Base-by-base conservation (phyloP, 495 filamentous ascomycete genomes). In the Hypoxylon cercidicola region DNA sequence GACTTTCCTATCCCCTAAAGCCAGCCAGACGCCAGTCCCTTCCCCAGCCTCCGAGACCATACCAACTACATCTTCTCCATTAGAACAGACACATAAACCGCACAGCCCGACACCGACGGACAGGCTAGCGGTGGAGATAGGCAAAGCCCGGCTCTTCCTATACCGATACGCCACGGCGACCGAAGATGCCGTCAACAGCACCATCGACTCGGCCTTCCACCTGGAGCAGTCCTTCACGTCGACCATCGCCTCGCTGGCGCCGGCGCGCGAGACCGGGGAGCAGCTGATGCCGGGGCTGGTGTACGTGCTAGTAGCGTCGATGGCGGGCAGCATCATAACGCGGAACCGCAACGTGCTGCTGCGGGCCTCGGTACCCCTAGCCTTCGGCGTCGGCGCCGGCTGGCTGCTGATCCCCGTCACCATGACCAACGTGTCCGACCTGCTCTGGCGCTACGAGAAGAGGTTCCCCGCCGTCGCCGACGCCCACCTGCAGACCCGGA, bases 391-490 rank as follows among this genome's bases (percentile, higher is more conserved):
- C 48, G 85, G 87, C 44, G 89, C 89, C 45, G 91, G 88, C 32
- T 92, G 87, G 87, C 77, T 81, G 18, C 86, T 93, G 8, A 74
- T 95, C 18, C 91, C 91, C 34, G 79, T 90, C 58, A 94, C 89
- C 20, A 95, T 90, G 85, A 78, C 84, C 72, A 99, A 99, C 78
- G 88, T 97, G 9, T 85, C 86, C 8, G 88, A 91, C 68, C 79
- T 97, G 60, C 73, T 88, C 20, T 97, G 94, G 95, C 84, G 83
- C 66, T 97, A 92, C 75, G 95, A 99, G 85, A 85, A 95, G 82
- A 84, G 80, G 72, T 88, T 90, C 62, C 95, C 95, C 8, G 87
- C 83, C 21, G 75, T 99, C 49, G 87, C 90, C 15, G 87, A 96
- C 55, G 84, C 88, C 45, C 95, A 98, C 77, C 57, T 93, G 54